Evolutionary conservation across 2,329 filamentous ascomycete species (phyloP).

Genomic region (Fusarium humuli): DNA sequence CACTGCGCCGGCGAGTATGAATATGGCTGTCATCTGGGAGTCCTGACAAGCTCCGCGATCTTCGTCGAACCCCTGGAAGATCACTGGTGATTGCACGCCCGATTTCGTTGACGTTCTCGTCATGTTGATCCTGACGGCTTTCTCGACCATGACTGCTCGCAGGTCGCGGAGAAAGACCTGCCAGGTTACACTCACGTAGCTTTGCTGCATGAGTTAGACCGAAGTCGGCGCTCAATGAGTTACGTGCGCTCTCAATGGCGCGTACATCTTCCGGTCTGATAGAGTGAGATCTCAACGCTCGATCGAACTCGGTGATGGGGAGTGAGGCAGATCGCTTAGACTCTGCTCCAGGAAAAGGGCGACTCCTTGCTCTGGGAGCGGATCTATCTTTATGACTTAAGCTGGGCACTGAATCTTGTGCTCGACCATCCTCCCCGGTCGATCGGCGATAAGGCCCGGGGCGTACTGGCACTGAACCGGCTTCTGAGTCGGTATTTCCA

Average conservation of each 20-base stretch:
- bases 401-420: conserved; percentile 29
- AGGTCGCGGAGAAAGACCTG: conserved; percentile 70
- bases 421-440: conserved; percentile 28
- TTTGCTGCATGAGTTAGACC: conserved; percentile 50
- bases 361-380: conserved; percentile 54
- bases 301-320: conserved; percentile 70
- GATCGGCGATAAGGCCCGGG: conserved; percentile 36
- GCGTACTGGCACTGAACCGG: conserved; percentile 44
- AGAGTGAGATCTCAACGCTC: conserved; percentile 71
- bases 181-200: conserved; percentile 56
- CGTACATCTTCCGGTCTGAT: conserved; percentile 66
- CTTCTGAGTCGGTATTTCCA: conserved; percentile 42
- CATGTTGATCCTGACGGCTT: conserved; percentile 52
- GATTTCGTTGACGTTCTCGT: conserved; percentile 65
- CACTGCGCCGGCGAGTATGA: conserved; percentile 64
- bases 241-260: conserved; percentile 65
- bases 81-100: conserved; percentile 73
- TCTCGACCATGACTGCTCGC: conserved; percentile 69
- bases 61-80: conserved; percentile 60
- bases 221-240: conserved; percentile 62
- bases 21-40: conserved; percentile 55
- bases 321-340: conserved; percentile 68
- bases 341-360: conserved; percentile 52
- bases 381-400: conserved; percentile 34
- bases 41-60: conserved; percentile 70